These are phyloP conservation scores for Pseudocercospora fuligena DNA, from an alignment of 2,329 filamentous ascomycete genomes.

Conservation along the genomic window DNA sequence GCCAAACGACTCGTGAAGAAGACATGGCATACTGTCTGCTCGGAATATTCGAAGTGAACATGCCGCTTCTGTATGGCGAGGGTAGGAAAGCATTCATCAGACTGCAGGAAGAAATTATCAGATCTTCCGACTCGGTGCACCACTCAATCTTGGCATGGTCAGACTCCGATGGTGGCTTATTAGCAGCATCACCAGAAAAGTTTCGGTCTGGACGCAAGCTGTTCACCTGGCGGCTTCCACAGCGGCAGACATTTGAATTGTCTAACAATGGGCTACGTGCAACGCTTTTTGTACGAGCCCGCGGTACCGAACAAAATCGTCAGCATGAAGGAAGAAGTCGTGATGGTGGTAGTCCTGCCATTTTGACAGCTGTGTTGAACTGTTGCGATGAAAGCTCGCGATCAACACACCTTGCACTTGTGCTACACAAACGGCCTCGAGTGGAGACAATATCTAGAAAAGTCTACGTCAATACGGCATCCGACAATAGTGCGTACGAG, in stretches of 20 bases:
- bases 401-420: background rate
- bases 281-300: background rate
- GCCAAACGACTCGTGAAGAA: background rate
- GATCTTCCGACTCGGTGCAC: background rate
- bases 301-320: background rate
- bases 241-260: background rate
- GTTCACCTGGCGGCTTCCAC: background rate
- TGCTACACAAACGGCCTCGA: background rate
- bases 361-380: background rate
- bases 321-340: background rate
- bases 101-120: background rate
- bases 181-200: background rate
- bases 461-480: background rate
- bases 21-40: background rate
- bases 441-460: background rate
- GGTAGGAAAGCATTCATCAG: background rate
- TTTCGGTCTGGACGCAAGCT: background rate
- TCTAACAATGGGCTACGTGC: background rate
- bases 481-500: background rate
- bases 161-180: background rate
- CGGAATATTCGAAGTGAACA: background rate
- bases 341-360: background rate
- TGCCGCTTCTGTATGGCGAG: background rate
- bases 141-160: background rate
- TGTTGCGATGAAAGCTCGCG: background rate